Percentiles rank a stretch among this genome's conserved stretches.
Evolutionary conservation across 2,329 filamentous ascomycete species (phyloP).

Genomic region (Penicillium sp.): DNA sequence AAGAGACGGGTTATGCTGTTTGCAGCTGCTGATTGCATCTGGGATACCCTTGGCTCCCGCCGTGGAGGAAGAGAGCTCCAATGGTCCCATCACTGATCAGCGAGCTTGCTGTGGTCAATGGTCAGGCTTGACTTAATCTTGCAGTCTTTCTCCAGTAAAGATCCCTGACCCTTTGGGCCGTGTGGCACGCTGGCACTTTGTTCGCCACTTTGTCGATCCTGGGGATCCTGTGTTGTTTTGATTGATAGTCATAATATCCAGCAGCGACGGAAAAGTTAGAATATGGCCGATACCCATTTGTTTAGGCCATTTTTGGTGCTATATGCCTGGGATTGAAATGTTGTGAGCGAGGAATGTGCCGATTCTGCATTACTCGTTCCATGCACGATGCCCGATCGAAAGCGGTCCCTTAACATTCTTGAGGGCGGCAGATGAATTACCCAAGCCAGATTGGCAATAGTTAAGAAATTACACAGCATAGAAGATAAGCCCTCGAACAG

Average conservation of each 20-base stretch:
- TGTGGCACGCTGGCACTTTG: slow-evolving; percentile 2
- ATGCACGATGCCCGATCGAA: neutral
- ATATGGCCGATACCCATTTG: neutral
- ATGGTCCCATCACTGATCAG: neutral
- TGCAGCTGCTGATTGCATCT: slow-evolving; percentile 24
- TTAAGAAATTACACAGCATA: neutral
- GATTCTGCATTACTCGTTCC: neutral
- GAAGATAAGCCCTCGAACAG: neutral
- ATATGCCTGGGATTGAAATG: neutral
- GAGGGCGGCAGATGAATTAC: neutral
- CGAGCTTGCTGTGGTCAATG: neutral
- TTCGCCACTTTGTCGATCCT: slow-evolving; percentile 8
- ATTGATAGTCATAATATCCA: neutral
- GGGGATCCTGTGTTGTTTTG: neutral
- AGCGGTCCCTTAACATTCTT: neutral
- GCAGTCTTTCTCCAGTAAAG: neutral
- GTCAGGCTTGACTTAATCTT: neutral
- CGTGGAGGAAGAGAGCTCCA: neutral
- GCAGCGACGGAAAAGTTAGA: neutral
- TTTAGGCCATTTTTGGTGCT: neutral
- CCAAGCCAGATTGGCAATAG: neutral
- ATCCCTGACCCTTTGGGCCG: neutral
- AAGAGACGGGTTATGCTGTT: slow-evolving; percentile 19
- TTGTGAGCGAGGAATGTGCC: neutral
- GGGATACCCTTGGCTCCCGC: slow-evolving; percentile 9